These are phyloP conservation scores for Clonostachys solani DNA, from an alignment of 2,329 filamentous ascomycete genomes.

Conservation along the genomic window DNA sequence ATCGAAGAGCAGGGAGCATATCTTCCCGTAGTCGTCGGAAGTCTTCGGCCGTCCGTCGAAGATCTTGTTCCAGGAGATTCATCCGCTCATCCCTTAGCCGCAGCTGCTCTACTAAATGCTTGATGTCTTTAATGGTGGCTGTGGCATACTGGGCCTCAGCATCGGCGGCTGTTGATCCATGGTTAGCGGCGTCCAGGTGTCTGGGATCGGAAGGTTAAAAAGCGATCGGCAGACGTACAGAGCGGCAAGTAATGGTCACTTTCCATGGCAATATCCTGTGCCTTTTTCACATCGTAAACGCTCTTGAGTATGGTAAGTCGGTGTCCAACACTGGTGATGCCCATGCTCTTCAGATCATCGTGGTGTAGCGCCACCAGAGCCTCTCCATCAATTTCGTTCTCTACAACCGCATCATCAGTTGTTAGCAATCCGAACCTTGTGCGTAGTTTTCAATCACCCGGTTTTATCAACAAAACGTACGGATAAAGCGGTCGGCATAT, in stretches of 20 bases:
- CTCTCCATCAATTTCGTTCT: slow-evolving; percentile 92
- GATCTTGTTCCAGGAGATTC: slow-evolving; percentile 74
- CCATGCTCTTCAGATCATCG: slow-evolving; percentile 93
- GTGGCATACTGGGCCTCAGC: slow-evolving; percentile 79
- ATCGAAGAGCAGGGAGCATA: slow-evolving; percentile 81
- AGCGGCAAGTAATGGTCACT: slow-evolving; percentile 90
- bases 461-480: slow-evolving; percentile 43
- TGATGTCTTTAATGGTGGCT: slow-evolving; percentile 90
- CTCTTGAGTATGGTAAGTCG: slow-evolving; percentile 91
- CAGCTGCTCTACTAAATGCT: slow-evolving; percentile 84
- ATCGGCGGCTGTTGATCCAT: slow-evolving; percentile 66
- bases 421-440: not conserved
- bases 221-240: slow-evolving; percentile 48
- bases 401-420: slow-evolving; percentile 36
- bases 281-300: slow-evolving; percentile 94
- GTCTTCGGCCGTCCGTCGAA: slow-evolving; percentile 81
- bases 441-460: not conserved
- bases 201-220: not conserved
- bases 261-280: slow-evolving; percentile 86
- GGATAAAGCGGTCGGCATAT: slow-evolving; percentile 79
- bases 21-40: slow-evolving; percentile 88
- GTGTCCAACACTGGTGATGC: slow-evolving; percentile 88
- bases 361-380: slow-evolving; percentile 85
- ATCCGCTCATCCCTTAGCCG: slow-evolving; percentile 89
- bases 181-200: not conserved